Evolutionary conservation across 1,284 basidiomycete species (phyloP).

Genomic region (Trametes versicolor): DNA sequence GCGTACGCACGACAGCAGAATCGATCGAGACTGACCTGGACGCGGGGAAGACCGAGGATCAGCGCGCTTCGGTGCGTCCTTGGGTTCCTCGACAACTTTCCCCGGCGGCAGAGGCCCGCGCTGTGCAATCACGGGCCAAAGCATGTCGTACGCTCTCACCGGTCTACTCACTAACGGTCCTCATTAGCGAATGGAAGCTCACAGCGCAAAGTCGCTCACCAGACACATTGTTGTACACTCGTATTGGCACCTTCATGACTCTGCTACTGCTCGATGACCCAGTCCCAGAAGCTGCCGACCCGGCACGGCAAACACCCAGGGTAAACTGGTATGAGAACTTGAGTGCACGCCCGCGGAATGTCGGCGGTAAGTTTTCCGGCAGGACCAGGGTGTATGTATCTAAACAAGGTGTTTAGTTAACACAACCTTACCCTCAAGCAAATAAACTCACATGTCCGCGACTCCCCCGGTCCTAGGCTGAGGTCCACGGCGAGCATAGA

Average conservation of each 20-base stretch:
- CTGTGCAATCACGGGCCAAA: constrained; percentile 66
- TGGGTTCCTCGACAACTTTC: constrained; percentile 33
- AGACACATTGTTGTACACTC: constrained; percentile 86
- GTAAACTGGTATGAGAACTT: constrained; percentile 91
- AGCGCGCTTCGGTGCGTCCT: constrained; percentile 22
- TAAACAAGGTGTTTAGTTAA: constrained; percentile 44
- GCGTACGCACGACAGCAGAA: not conserved
- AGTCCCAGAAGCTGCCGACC: constrained; percentile 42
- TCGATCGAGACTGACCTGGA: constrained; percentile 4
- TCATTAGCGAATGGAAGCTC: constrained; percentile 9
- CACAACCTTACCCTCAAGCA: not conserved
- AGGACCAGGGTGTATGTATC: constrained; percentile 83
- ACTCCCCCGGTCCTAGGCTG: constrained; percentile 80
- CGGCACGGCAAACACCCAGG: constrained; percentile 84
- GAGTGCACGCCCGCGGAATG: constrained; percentile 86
- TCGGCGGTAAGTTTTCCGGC: constrained; percentile 87
- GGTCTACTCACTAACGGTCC: constrained; percentile 57
- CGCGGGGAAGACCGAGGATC: constrained; percentile 10
- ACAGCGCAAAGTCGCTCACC: constrained; percentile 57
- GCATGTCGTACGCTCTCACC: constrained; percentile 69
- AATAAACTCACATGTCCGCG: constrained; percentile 74
- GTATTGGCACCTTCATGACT: constrained; percentile 89
- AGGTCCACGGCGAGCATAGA: constrained; percentile 89
- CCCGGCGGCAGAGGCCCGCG: constrained; percentile 27
- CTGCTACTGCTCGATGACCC: constrained; percentile 63